Evolutionary conservation across 2,329 filamentous ascomycete genomes (phyloP), one percentile per base, ranked within the genome.

Genomic region (Cladosporium sp.): DNA sequence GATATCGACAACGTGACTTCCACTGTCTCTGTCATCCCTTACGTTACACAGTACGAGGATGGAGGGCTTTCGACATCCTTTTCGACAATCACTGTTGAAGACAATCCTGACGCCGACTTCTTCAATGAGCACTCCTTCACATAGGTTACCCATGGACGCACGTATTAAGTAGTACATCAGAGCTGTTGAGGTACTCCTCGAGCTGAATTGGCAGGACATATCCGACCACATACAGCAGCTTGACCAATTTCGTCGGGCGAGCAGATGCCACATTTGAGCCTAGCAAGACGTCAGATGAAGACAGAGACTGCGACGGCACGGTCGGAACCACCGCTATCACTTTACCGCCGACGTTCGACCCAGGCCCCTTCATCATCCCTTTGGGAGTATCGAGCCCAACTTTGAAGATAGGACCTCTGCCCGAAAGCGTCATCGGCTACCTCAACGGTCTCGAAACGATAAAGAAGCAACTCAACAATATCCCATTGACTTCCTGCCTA

Each of bases 1-100:
- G 25, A 13, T 15, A 37, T 55, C 40, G 40, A 36, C 1, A 25
- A 55, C 5, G 32, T 36, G 9, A 44, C 52, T 1, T 45, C 25
- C 20, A 55, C 52, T 17, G 34, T 55, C 17, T 55, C 52, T 6
- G 40, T 55, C 8, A 20, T 55, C 3, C 52, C 52, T 5, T 44
- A 55, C 6, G 32, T 55, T 22, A 55, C 52, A 0, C 40, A 55
- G 12, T 55, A 36, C 20, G 28, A 44, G 10, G 40, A 55, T 28
- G 52, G 52, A 4, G 37, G 22, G 7, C 15, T 47, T 12, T 45
- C 40, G 13, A 55, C 52, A 4, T 25, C 28, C 8, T 55, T 34
- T 6, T 45, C 40, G 1, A 55, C 52, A 8, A 10, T 55, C 20
- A 55, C 47, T 7, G 12, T 50, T 4, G 47, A 37, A 2, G 32